phyloP scores from a whole-genome alignment of 1,284 basidiomycete species.

The Sphaerobolus stellatus region DNA sequence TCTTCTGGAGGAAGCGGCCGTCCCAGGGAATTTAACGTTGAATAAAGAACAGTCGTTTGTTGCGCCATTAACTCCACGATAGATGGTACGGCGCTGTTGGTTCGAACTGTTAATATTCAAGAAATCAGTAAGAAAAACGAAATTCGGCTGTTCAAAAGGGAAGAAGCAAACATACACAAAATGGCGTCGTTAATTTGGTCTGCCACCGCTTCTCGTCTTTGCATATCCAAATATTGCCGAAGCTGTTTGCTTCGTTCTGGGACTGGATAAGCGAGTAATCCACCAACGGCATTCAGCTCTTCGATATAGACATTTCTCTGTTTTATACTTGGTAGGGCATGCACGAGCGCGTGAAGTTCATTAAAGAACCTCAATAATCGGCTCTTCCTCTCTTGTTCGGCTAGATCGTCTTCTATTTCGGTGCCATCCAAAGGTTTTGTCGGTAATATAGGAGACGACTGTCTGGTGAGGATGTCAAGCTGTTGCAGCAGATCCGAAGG shows the following conservation, averaged over 20 bases:
- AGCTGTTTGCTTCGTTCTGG: constrained; percentile 67
- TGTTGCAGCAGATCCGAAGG: constrained; percentile 17
- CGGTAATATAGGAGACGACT: no score
- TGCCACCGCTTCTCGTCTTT: constrained; percentile 73
- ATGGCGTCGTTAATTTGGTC: constrained; percentile 87
- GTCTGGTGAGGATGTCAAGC: constrained; percentile 14
- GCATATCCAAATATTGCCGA: constrained; percentile 67
- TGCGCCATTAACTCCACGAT: constrained; percentile 1
- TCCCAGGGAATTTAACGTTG: constrained; percentile 2
- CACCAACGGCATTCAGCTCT: constrained; percentile 72
- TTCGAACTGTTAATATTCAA: background rate
- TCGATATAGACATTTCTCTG: constrained; percentile 61
- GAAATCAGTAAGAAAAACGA: background rate
- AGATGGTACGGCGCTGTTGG: background rate
- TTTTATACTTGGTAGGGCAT: constrained; percentile 47
- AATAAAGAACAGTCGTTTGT: constrained; percentile 6
- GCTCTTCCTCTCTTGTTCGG: constrained; percentile 17
- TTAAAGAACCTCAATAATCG: constrained; percentile 32
- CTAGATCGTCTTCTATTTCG: constrained; percentile 18
- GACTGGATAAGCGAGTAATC: constrained; percentile 71
- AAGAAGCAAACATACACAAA: constrained; percentile 52
- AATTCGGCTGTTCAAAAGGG: constrained; percentile 7
- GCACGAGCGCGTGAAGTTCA: constrained; percentile 58
- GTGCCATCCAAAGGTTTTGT: no score
- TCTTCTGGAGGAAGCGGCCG: constrained; percentile 1